A percentile compares a stretch with the other conserved stretches of the same genome.
phyloP scores from a whole-genome alignment of 2,329 filamentous ascomycete genomes.

The Colletotrichum coccodes region DNA sequence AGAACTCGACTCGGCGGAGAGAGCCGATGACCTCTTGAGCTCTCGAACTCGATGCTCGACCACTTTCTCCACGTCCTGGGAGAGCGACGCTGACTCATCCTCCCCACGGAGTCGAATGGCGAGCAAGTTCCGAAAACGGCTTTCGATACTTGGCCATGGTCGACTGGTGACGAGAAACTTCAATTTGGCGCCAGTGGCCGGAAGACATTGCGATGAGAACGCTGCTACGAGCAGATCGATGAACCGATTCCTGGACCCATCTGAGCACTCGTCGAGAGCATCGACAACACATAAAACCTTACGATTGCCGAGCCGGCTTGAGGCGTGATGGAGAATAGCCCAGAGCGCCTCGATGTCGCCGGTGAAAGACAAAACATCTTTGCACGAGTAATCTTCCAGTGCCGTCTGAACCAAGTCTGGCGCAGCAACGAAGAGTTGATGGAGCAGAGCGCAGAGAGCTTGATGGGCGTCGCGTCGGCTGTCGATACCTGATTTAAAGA shows the following conservation, averaged over 20 bases:
- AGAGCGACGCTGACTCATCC: background rate
- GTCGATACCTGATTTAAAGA: conserved; percentile 26
- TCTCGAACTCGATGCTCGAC: background rate
- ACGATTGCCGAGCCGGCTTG: background rate
- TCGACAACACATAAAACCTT: conserved; percentile 16
- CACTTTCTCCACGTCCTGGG: background rate
- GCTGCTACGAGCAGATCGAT: background rate
- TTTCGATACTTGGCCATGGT: conserved; percentile 19
- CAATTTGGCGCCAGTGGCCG: background rate
- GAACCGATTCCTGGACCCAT: background rate
- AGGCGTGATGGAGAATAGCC: background rate
- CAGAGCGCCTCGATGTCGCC: background rate
- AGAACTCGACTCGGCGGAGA: background rate
- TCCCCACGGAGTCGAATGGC: conserved; percentile 17
- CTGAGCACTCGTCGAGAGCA: conserved; percentile 23
- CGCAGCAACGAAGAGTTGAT: background rate
- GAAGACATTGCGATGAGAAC: background rate
- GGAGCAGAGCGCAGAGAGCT: conserved; percentile 15
- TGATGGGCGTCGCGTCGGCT: background rate
- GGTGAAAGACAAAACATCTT: background rate
- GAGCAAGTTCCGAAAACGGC: background rate
- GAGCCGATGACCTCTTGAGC: background rate
- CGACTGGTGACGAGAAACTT: conserved; percentile 22
- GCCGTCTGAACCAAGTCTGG: background rate
- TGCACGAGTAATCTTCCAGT: background rate